A percentile compares a stretch with the other conserved stretches of the same genome.
phyloP scores from a whole-genome alignment of 345 rosid genomes.

The Citrus unshiu region DNA sequence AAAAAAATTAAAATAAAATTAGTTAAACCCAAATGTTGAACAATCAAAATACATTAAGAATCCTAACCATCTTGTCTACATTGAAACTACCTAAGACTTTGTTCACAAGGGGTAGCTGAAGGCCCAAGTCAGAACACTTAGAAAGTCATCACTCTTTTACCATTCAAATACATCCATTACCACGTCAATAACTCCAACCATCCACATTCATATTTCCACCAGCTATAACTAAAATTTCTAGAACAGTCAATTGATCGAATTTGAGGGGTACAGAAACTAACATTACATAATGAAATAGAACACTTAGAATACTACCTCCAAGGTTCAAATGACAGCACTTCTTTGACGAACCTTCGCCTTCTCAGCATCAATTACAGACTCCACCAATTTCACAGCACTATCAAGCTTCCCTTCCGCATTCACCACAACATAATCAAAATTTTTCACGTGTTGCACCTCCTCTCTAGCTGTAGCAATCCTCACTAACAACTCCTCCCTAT shows the following conservation, averaged over 20 bases:
- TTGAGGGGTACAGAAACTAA: background rate
- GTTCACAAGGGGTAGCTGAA: background rate
- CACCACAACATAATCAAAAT: slow-evolving; percentile 79
- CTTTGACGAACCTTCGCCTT: slow-evolving; percentile 78
- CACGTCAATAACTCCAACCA: background rate
- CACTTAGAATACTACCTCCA: background rate
- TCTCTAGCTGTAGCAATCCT: slow-evolving; percentile 82
- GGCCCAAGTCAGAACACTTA: background rate
- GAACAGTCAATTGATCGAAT: background rate
- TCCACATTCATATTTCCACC: slow-evolving; percentile 1
- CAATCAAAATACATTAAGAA: background rate
- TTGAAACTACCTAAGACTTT: background rate
- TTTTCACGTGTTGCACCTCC: slow-evolving; percentile 62
- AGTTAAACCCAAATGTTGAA: background rate
- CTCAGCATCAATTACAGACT: slow-evolving; percentile 87
- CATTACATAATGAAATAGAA: background rate
- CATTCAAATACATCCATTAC: background rate
- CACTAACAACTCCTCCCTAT: slow-evolving; percentile 66
- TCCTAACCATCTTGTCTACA: background rate
- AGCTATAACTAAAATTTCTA: background rate
- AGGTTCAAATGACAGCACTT: slow-evolving; percentile 48
- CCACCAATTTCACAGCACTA: slow-evolving; percentile 58
- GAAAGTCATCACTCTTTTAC: background rate
- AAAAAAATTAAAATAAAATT: background rate
- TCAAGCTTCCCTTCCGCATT: slow-evolving; percentile 82